Conservation (phyloP, 345 rosid species). For the Euphorbia pulcherrima region DNA sequence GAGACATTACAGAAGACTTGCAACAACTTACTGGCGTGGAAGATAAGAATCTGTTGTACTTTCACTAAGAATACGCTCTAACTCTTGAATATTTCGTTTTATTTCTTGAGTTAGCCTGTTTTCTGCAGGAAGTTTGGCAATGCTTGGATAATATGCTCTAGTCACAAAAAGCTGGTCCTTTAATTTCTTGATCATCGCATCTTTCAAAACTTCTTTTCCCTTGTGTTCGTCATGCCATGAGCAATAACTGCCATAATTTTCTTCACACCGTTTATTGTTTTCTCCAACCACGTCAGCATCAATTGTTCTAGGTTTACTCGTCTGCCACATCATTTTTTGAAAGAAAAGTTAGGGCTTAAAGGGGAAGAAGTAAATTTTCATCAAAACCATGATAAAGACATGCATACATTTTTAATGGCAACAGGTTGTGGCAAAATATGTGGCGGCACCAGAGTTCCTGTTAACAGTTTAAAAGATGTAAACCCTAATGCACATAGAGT, state of each 20-base stretch:
- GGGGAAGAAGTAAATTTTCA: constrained; percentile 7
- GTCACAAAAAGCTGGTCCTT: constrained; percentile 91
- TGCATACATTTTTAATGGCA: constrained; percentile 39
- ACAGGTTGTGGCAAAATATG: constrained; percentile 23
- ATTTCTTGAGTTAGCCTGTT: constrained; percentile 66
- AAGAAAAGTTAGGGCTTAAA: constrained; percentile 9
- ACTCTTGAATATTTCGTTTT: constrained; percentile 86
- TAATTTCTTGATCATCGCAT: constrained; percentile 71
- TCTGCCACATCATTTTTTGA: constrained; percentile 37
- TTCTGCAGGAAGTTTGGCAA: constrained; percentile 84
- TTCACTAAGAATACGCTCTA: constrained; percentile 87
- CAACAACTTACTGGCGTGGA: constrained; percentile 68
- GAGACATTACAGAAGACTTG: neutral
- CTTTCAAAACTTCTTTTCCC: constrained; percentile 60
- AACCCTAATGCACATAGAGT: constrained; percentile 4
- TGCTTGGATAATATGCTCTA: constrained; percentile 88
- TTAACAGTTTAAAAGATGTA: constrained; percentile 13
- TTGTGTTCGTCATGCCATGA: constrained; percentile 80
- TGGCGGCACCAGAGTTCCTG: constrained; percentile 33
- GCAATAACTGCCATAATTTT: constrained; percentile 89
- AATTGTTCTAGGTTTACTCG: constrained; percentile 21
- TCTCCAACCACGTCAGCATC: constrained; percentile 33
- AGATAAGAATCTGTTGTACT: constrained; percentile 79
- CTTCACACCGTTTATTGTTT: constrained; percentile 57
- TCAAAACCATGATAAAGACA: constrained; percentile 11